Conservation (phyloP, 257 asterid genomes). For the Nicotiana obtusifolia region DNA sequence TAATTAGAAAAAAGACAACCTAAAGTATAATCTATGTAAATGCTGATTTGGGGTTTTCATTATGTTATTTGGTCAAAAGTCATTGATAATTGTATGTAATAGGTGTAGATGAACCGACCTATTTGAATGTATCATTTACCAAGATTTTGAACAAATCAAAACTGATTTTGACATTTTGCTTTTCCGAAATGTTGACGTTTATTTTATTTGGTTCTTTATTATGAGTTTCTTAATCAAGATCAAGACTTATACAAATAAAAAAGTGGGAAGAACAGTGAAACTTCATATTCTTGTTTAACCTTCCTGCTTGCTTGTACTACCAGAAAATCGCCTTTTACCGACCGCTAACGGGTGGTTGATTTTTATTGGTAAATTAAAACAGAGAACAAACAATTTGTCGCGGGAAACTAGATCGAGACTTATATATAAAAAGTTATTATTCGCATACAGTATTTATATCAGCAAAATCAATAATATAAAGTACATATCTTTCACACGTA, state of each 20-base stretch:
- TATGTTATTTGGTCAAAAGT: not conserved
- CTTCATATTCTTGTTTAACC: too few species aligned
- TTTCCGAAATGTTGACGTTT: not conserved
- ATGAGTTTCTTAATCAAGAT: not conserved
- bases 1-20: constrained; percentile 7
- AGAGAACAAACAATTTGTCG: too few species aligned
- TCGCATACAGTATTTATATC: too few species aligned
- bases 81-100: not conserved
- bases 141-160: not conserved
- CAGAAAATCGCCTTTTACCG: too few species aligned
- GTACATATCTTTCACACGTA: too few species aligned
- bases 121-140: not conserved
- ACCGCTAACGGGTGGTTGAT: not conserved
- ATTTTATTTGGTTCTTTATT: not conserved
- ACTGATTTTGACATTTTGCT: not conserved
- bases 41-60: not conserved
- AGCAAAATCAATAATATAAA: too few species aligned
- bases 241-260: not conserved
- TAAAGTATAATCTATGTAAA: not conserved
- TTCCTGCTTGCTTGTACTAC: not conserved
- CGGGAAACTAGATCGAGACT: too few species aligned
- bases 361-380: too few species aligned
- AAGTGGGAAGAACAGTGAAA: not conserved
- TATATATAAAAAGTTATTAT: too few species aligned
- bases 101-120: not conserved